Evolutionary conservation across 345 rosid species (phyloP).

Genomic region (Reutealis trisperma): DNA sequence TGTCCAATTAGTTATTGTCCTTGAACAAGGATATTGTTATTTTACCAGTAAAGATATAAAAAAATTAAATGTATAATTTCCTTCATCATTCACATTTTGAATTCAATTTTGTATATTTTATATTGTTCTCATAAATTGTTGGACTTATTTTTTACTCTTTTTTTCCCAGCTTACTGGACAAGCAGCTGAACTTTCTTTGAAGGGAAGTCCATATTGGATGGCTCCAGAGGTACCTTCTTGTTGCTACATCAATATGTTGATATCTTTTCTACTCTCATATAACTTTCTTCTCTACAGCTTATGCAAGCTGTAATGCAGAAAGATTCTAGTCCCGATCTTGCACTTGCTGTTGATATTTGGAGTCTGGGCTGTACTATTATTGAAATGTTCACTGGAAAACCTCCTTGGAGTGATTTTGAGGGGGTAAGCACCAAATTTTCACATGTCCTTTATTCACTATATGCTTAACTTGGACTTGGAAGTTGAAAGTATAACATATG

Average conservation of each 20-base stretch:
- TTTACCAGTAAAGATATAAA: too few relatives aligned
- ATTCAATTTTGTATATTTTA: conserved; percentile 4
- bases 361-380: conserved; percentile 96
- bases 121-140: conserved; percentile 13
- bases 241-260: conserved; percentile 4
- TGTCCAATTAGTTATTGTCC: too few relatives aligned
- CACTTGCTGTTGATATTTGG: conserved; percentile 97
- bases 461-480: background rate
- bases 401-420: conserved; percentile 96
- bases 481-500: background rate
- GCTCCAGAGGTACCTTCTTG: conserved; percentile 84
- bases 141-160: conserved; percentile 14
- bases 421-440: conserved; percentile 63
- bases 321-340: conserved; percentile 71
- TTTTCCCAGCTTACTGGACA: conserved; percentile 76
- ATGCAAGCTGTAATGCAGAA: conserved; percentile 90
- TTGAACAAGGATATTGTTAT: background rate
- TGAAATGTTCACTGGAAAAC: conserved; percentile 95
- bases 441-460: background rate
- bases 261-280: conserved; percentile 20
- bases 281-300: conserved; percentile 50
- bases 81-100: background rate
- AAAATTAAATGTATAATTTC: background rate
- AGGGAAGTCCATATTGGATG: conserved; percentile 99
- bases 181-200: conserved; percentile 83